Conservation (phyloP, 371 early-diverging fungal species). For the Phascolomyces articulosus region DNA sequence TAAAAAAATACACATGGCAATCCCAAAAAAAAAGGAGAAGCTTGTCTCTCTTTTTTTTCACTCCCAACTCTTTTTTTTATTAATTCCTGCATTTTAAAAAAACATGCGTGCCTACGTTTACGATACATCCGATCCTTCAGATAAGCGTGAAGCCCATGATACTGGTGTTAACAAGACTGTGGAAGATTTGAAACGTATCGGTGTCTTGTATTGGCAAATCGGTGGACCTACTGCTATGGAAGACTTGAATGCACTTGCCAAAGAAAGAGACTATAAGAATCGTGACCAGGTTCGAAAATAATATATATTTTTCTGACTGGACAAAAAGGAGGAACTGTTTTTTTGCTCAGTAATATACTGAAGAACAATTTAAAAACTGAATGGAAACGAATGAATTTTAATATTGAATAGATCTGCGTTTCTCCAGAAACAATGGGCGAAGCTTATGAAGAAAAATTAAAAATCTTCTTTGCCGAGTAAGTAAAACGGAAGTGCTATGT, state of each 20-base stretch:
- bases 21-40: too few relatives aligned
- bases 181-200: slow-evolving; percentile 65
- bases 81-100: background rate
- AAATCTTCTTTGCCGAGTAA: slow-evolving; percentile 91
- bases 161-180: slow-evolving; percentile 60
- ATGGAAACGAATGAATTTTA: too few relatives aligned
- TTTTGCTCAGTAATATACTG: too few relatives aligned
- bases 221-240: slow-evolving; percentile 60
- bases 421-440: slow-evolving; percentile 77
- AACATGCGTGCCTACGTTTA: slow-evolving; percentile 68
- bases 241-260: slow-evolving; percentile 70
- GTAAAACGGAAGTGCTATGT: too few relatives aligned
- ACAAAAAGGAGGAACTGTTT: too few relatives aligned
- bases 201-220: slow-evolving; percentile 78
- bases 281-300: slow-evolving; percentile 72
- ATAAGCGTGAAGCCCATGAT: slow-evolving; percentile 80
- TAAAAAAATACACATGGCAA: too few relatives aligned
- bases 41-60: background rate
- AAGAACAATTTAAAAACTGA: too few relatives aligned
- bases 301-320: too few relatives aligned
- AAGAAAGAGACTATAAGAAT: slow-evolving; percentile 85
- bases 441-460: slow-evolving; percentile 88
- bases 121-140: slow-evolving; percentile 46
- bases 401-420: slow-evolving; percentile 47
- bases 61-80: slow-evolving; percentile 6